Evolutionary conservation across 75 land plant genomes (phyloP).

Genomic region (Picea glauca): DNA sequence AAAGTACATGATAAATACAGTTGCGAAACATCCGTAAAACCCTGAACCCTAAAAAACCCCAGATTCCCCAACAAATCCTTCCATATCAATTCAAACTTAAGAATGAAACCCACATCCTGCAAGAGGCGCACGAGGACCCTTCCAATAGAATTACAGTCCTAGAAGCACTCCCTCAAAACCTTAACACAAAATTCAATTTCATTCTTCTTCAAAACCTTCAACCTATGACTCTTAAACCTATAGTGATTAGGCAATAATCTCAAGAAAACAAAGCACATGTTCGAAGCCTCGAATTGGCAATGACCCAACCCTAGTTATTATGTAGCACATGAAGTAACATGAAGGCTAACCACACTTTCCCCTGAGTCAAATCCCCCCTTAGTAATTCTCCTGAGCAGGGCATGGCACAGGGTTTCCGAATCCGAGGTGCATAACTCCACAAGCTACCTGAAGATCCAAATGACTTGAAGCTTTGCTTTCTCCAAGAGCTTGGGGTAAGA

Average conservation of each 20-base stretch:
- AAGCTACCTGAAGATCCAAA: conserved; percentile 55
- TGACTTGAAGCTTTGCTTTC: conserved; percentile 39
- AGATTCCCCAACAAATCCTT: conserved; percentile 76
- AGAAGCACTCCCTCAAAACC: conserved; percentile 59
- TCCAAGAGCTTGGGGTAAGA: conserved; percentile 56
- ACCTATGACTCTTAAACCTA: conserved; percentile 15
- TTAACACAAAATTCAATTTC: conserved; percentile 77
- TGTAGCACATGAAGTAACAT: conserved; percentile 53
- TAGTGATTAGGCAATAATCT: conserved; percentile 80
- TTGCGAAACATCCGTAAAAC: conserved; percentile 65
- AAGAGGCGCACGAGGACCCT: conserved; percentile 79
- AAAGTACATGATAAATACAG: conserved; percentile 66
- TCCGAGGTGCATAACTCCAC: conserved; percentile 51
- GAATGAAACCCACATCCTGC: conserved; percentile 62
- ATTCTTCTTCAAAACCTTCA: conserved; percentile 45
- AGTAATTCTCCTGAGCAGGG: conserved; percentile 67
- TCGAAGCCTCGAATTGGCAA: conserved; percentile 42
- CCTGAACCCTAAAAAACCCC: conserved; percentile 41
- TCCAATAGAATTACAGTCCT: conserved; percentile 71
- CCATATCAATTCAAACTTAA: conserved; percentile 78
- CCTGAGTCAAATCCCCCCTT: conserved; percentile 74
- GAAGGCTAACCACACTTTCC: conserved; percentile 68
- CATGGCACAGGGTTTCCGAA: conserved; percentile 44
- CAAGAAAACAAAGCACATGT: conserved; percentile 64
- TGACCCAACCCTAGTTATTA: conserved; percentile 60